Base-by-base conservation (phyloP, 2,329 filamentous ascomycete species). In the Lithohypha guttulata region DNA sequence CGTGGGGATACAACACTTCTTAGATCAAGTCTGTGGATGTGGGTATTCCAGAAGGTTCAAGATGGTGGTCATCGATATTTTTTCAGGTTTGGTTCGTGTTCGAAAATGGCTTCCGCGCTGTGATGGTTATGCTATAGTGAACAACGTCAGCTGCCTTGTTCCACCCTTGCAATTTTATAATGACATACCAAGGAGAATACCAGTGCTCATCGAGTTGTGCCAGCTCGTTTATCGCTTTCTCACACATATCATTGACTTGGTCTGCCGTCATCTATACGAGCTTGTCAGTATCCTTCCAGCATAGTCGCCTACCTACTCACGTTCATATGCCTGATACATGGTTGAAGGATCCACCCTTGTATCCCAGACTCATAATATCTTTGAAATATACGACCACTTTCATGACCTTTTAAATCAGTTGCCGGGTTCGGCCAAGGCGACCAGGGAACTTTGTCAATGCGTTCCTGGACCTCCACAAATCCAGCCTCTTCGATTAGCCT, bases 341-440 rank as follows among this genome's bases (percentile, higher is more conserved):
- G 44, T 11, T 52, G 46, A 48, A 58, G 51, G 8, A 51, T 51
- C 56, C 56, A 59, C 14, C 55, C 55, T 33, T 57, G 54, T 31
- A 57, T 45, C 2, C 55, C 53, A 10, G 49, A 45, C 34, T 58
- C 53, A 36, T 51, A 52, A 22, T 54, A 53, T 6, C 50, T 32
- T 8, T 48, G 37, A 10, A 51, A 48, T 49, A 52, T 55, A 17
- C 44, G 41, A 4, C 56, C 57, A 3, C 56, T 42, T 13, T 52
- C 48, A 23, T 57, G 56, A 21, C 54, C 37, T 15, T 46, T 43
- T 1, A 42, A 45, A 32, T 58, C 51, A 19, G 53, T 53, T 4
- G 53, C 53, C 10, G n/a, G 10, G 5, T 21, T 17, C 14, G 8
- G 15, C 57, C 57, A 60, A 10, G 47, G 46, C 3, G 53, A 54